Evolutionary conservation across 1,139 yeast species (phyloP), one percentile per base, ranked within the genome.

Genomic region (Taphrina confusa): DNA sequence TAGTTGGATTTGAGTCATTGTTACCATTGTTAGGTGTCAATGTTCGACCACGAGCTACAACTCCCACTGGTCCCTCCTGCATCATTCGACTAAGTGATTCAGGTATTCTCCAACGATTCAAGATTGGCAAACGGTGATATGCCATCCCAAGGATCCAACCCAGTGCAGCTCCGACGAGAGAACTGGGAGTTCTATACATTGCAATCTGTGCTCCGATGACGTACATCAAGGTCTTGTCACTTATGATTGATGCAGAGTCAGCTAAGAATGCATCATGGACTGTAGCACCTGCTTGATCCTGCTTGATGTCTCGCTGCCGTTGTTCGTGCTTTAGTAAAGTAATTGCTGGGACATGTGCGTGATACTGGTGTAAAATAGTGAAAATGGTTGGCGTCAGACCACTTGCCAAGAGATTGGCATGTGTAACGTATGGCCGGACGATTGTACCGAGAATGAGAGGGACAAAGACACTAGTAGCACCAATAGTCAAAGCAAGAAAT

Each of bases 351-450:
- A 85, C 80, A 63, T 75, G 74, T 12, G 76, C 73, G 42, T 80
- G 80, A 69, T 81, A 83, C 59, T 84, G 80, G 20, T 82, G 79
- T 61, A 84, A 75, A 37, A 85, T 70, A 1, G 86, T 82, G 60
- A 85, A 81, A 6, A 85, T 51, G 0, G 85, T 67, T 0, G 85
- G 84, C 36, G 84, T 75, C 1, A 91, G 89, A 0, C 94, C 94
- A 0, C 88, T 76, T 1, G 74, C 74, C 16, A 71, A 71, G 20
- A 44, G 9, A 18, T 58, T 64, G 5, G 61, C 27, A 14, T 72
- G 65, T 75, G 42, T 72, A 4, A 62, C 60, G 14, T 63, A 27
- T 3, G 63, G 34, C 25, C 61, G 50, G 27, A 60, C 47, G 16
- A 63, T n/a, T 1, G 57, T 4, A 4, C 49, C 31, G 20, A 61